Evolutionary conservation across 2,329 filamentous ascomycete genomes (phyloP), one percentile per base, ranked within the genome.

Genomic region (Talaromyces sp.): DNA sequence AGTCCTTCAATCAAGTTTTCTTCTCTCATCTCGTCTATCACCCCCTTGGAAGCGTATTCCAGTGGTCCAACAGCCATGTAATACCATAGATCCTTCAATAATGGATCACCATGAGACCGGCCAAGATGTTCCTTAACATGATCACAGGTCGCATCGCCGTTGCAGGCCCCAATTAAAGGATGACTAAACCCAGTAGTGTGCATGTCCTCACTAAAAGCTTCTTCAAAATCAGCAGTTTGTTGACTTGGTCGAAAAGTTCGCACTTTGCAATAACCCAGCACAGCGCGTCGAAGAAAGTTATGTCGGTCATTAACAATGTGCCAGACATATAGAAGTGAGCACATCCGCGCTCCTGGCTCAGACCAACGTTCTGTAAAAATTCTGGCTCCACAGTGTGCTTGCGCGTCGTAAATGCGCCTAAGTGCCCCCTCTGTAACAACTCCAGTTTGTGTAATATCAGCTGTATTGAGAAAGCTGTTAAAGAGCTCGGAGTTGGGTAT

Each of bases 291-390:
- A 24, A 69, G 62, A 52, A 70, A 70, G 37, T 66, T 61, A 39
- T 70, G 71, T 27, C 71, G 63, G 52, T 73, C 64, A 57, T 73
- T 73, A 31, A 68, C 60, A 35, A 73, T 72, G 45, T 73, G 70
- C 71, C 71, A 73, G 8, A 61, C 68, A 65, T 68, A 72, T n/a
- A 73, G 52, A 27, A 62, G 24, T 8, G 71, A 69, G 60, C 60
- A 66, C 70, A 72, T 71, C 4, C 63, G 61, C 8, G 67, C 68
- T 10, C 66, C 50, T 8, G 71, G 71, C 61, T 73, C 71, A 6
- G 63, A 60, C 70, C 69, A 73, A 24, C 71, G 63, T 58, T 73
- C 67, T 8, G 69, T 72, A 14, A 71, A 66, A 63, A 69, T 69
- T 35, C 69, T 66, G 24, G 69, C 70, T 11, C 65, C 65, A 27